Percentiles rank a stretch among this genome's conserved stretches.
Conservation (phyloP, 202 grass and related monocot genomes). For the Carex arenaria region DNA sequence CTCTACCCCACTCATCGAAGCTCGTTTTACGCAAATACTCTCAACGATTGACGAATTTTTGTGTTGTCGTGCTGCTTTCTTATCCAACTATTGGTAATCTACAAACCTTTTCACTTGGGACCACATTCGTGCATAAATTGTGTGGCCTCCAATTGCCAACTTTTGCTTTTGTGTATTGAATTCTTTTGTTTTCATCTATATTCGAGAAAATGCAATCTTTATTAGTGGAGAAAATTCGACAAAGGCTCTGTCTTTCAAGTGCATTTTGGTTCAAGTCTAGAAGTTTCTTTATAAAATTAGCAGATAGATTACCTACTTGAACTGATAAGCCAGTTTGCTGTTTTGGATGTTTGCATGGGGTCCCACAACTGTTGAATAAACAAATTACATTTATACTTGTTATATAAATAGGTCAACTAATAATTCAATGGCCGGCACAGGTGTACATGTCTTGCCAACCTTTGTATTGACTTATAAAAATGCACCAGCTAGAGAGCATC, state of each 20-base stretch:
- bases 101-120: constrained; percentile 5
- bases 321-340: constrained; percentile 1
- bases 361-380: not conserved
- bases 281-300: not conserved
- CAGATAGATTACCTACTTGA: not conserved
- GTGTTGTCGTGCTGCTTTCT: not conserved
- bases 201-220: not conserved
- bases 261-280: not conserved
- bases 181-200: not conserved
- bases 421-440: not conserved
- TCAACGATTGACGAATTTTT: not conserved
- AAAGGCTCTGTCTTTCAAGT: not conserved
- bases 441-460: no score
- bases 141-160: not conserved
- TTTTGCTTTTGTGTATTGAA: not conserved
- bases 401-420: constrained; percentile 8
- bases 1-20: not conserved
- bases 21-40: not conserved
- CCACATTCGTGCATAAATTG: not conserved
- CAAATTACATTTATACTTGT: not conserved
- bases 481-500: constrained; percentile 15
- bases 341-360: not conserved
- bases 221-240: not conserved
- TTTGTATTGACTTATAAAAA: constrained; percentile 6
- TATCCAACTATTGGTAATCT: not conserved